Conservation (phyloP, 2,329 filamentous ascomycete genomes). For the Clarireedia homoeocarpa region DNA sequence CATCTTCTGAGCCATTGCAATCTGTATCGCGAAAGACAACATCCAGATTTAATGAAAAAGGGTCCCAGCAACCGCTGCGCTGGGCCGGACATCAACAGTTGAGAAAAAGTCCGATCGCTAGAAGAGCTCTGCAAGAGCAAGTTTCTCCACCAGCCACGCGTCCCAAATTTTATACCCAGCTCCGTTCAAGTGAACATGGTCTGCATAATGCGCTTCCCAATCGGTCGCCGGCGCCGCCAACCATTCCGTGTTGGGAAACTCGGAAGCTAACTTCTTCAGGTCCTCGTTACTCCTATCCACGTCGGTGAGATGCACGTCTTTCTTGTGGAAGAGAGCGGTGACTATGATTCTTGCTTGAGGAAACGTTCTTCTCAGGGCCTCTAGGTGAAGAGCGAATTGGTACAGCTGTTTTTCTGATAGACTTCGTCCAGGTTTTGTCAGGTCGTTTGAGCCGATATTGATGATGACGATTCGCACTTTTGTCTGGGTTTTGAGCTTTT, state of each 20-base stretch:
- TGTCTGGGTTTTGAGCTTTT: not conserved
- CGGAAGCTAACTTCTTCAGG: not conserved
- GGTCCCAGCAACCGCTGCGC: not conserved
- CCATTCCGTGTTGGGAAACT: constrained; percentile 3
- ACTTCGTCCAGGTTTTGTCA: constrained; percentile 6
- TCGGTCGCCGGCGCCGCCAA: constrained; percentile 6
- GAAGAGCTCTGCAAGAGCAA: not conserved
- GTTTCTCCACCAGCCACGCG: constrained; percentile 4
- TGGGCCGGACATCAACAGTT: not conserved
- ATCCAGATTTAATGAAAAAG: no score
- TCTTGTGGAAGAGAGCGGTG: constrained; percentile 10
- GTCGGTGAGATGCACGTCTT: constrained; percentile 4
- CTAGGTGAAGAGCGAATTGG: constrained; percentile 4
- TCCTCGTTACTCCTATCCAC: constrained; percentile 9
- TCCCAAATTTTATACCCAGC: constrained; percentile 15
- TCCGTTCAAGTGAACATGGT: constrained; percentile 16
- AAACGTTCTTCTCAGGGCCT: constrained; percentile 3
- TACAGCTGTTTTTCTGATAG: not conserved
- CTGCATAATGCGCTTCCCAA: constrained; percentile 3
- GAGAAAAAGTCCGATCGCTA: not conserved
- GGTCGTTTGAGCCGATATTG: constrained; percentile 11
- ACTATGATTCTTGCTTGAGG: constrained; percentile 2
- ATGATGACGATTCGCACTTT: constrained; percentile 9
- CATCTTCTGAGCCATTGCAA: no score
- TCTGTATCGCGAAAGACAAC: no score